These are phyloP conservation scores for Nymphaea colorata DNA, from an alignment of 164 flowering plant genomes.

Conservation along the genomic window DNA sequence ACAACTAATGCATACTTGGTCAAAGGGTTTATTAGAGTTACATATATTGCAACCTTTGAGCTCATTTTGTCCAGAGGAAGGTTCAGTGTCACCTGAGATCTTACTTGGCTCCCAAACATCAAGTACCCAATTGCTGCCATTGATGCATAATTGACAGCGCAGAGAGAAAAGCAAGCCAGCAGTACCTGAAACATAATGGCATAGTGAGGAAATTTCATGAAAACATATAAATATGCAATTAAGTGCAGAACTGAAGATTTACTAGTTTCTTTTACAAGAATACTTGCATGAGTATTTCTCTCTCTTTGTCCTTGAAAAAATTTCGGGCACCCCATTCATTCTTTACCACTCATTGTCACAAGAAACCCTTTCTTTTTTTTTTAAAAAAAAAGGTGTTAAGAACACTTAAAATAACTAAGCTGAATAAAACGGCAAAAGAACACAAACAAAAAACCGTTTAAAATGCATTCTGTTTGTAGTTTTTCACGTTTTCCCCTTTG, in stretches of 20 bases:
- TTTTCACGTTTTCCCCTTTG: no score
- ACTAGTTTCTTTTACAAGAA: no score
- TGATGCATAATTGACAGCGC: neutral
- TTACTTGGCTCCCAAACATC: neutral
- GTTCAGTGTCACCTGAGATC: conserved; percentile 31
- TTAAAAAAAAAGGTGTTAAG: no score
- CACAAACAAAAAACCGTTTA: neutral
- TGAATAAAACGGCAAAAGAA: neutral
- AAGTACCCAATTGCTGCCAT: neutral
- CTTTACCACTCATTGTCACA: neutral
- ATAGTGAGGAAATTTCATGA: neutral
- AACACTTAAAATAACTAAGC: neutral
- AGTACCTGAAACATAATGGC: neutral
- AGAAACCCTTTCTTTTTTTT: neutral
- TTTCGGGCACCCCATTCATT: no score
- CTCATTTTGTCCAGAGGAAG: conserved; percentile 21
- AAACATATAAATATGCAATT: no score
- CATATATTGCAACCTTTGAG: conserved; percentile 29
- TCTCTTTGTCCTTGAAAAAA: no score
- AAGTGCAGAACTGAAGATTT: neutral
- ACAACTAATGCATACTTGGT: conserved; percentile 22
- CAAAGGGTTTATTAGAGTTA: conserved; percentile 28
- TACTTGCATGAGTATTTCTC: no score
- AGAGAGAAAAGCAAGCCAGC: neutral
- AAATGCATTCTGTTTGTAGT: no score